phyloP scores from a whole-genome alignment of 2,329 filamentous ascomycete species.

The Cladophialophora psammophila region DNA sequence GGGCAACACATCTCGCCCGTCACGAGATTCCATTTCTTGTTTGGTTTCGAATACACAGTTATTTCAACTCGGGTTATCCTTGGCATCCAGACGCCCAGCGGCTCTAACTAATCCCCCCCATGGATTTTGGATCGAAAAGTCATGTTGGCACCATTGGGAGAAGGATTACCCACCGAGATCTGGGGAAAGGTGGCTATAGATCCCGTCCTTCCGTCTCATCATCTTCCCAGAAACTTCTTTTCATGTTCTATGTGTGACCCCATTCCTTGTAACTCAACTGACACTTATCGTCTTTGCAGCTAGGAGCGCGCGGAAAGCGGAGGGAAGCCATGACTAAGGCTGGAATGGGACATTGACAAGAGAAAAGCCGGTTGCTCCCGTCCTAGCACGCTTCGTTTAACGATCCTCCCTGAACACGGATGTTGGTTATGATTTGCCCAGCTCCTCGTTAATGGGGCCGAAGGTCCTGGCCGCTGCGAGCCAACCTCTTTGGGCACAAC shows the following conservation, averaged over 20 bases:
- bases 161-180: slow-evolving; percentile 1
- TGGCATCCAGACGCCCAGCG: not conserved
- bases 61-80: not conserved
- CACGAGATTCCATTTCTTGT: not conserved
- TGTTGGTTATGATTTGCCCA: not conserved
- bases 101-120: not conserved
- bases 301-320: slow-evolving; percentile 1
- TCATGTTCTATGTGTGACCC: not conserved
- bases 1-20: not conserved
- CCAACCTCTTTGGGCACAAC: slow-evolving; percentile 3
- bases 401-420: not conserved
- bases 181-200: not conserved
- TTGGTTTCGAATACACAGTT: not conserved
- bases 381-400: slow-evolving; percentile 3
- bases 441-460: not conserved
- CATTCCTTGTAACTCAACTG: not conserved
- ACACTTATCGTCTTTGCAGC: not conserved
- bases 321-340: slow-evolving; percentile 3
- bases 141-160: not conserved
- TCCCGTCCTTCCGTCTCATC: slow-evolving; percentile 3
- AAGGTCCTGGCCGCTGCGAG: not conserved
- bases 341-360: slow-evolving; percentile 4
- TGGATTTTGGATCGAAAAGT: not conserved
- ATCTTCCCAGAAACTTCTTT: not conserved
- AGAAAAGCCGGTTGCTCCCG: slow-evolving; percentile 11